Percentiles rank a stretch among this genome's conserved stretches.
Evolutionary conservation across 768 basidiomycete species (phyloP).

Genomic region (Russula sp.): DNA sequence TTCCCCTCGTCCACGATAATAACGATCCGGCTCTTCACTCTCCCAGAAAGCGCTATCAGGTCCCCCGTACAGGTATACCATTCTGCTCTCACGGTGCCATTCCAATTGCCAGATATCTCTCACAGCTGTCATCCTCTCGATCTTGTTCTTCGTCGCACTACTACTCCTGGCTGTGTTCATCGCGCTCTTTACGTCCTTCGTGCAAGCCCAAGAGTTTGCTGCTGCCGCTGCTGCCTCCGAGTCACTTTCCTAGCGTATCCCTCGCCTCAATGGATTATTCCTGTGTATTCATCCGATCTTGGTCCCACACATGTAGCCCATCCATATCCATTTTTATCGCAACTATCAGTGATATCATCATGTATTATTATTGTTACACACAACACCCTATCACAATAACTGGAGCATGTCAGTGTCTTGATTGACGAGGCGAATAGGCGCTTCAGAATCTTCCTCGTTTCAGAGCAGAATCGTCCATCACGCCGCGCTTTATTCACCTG

Average conservation of each 20-base stretch:
- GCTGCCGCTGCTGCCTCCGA: slow-evolving; percentile 14
- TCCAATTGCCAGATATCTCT: slow-evolving; percentile 7
- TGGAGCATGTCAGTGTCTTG: slow-evolving; percentile 73
- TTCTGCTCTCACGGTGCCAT: neutral
- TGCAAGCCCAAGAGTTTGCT: slow-evolving; percentile 22
- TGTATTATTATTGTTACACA: neutral
- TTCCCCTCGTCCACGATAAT: neutral
- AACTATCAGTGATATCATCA: neutral
- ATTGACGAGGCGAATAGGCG: slow-evolving; percentile 76
- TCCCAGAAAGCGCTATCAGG: slow-evolving; percentile 3
- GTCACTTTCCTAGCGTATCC: neutral
- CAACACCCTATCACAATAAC: slow-evolving; percentile 48
- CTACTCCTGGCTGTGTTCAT: slow-evolving; percentile 18
- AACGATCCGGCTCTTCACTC: neutral
- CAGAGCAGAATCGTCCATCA: slow-evolving; percentile 4
- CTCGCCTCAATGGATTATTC: neutral
- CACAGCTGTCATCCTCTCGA: slow-evolving; percentile 22
- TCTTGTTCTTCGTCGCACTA: slow-evolving; percentile 14
- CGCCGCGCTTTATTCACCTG: slow-evolving; percentile 47
- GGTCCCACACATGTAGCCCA: slow-evolving; percentile 1
- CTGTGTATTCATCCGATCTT: neutral
- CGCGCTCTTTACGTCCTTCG: slow-evolving; percentile 30
- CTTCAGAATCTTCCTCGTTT: slow-evolving; percentile 35
- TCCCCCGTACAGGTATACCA: slow-evolving; percentile 19
- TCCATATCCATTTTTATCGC: neutral